Percentiles rank a stretch among this genome's conserved stretches.
phyloP scores from a whole-genome alignment of 768 basidiomycete species.

The Cystobasidium tubakii region DNA sequence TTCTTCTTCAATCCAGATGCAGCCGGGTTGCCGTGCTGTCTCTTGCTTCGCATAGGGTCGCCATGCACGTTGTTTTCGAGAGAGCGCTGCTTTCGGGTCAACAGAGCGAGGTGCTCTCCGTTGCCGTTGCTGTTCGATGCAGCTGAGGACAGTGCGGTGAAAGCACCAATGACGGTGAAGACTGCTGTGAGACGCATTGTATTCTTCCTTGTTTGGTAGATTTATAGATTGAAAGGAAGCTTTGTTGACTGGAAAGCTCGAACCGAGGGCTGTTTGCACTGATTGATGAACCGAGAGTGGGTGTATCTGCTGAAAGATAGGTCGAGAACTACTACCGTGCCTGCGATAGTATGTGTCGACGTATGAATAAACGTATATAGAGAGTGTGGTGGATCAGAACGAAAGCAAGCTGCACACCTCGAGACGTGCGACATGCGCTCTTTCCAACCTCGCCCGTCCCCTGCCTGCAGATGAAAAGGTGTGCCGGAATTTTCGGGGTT shows the following conservation, averaged over 20 bases:
- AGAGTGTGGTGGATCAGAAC: not conserved
- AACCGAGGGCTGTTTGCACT: not conserved
- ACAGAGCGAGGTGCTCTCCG: not conserved
- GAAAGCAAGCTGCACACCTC: not conserved
- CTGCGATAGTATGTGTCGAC: not conserved
- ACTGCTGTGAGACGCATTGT: slow-evolving; percentile 1
- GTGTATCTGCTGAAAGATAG: too few relatives aligned
- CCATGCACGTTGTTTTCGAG: not conserved
- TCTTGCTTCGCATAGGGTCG: not conserved
- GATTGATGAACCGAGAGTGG: not conserved
- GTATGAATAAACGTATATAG: not conserved
- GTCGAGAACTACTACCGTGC: slow-evolving; percentile 6
- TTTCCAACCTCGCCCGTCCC: not conserved
- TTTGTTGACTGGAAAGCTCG: slow-evolving; percentile 3
- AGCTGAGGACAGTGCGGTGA: not conserved
- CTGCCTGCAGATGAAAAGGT: not conserved
- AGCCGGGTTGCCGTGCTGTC: not conserved
- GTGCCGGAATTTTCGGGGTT: not conserved
- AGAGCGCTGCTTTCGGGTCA: not conserved
- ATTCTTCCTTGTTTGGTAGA: not conserved
- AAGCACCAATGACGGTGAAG: not conserved
- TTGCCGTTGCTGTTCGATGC: not conserved
- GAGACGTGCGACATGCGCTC: not conserved
- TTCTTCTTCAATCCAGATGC: slow-evolving; percentile 6
- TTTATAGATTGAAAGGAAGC: not conserved